Conservation (phyloP, 192 early-diverging fungal species). For the Coemansia sp. region DNA sequence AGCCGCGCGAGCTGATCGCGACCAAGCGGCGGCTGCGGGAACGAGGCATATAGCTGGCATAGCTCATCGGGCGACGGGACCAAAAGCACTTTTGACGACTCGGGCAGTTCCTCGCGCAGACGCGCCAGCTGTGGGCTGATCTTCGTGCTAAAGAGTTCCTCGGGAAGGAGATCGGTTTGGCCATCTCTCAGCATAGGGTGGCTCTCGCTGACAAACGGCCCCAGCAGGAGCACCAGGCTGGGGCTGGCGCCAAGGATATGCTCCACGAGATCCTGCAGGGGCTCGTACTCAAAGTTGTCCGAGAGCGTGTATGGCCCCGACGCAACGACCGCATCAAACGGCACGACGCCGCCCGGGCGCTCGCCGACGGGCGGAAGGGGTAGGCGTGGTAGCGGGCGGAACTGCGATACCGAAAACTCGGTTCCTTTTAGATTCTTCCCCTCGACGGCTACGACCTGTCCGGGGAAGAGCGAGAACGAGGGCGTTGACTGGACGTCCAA, state of each 20-base stretch:
- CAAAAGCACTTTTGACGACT: conserved; percentile 54
- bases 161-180: conserved; percentile 50
- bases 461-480: conserved; percentile 79
- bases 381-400: conserved; percentile 56
- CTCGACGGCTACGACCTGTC: conserved; percentile 74
- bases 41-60: conserved; percentile 62
- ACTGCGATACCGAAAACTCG: conserved; percentile 50
- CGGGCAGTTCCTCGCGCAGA: conserved; percentile 45
- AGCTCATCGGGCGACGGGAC: conserved; percentile 76
- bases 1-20: conserved; percentile 15
- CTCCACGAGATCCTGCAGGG: conserved; percentile 70
- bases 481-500: conserved; percentile 57
- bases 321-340: conserved; percentile 62
- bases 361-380: conserved; percentile 36
- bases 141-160: conserved; percentile 58
- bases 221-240: conserved; percentile 75
- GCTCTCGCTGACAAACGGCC: conserved; percentile 61
- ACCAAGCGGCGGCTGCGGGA: conserved; percentile 80
- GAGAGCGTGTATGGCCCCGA: conserved; percentile 83
- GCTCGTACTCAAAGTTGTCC: conserved; percentile 73
- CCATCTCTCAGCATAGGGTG: conserved; percentile 58
- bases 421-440: conserved; percentile 59
- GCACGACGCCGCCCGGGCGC: not conserved
- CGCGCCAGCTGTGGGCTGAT: conserved; percentile 55
- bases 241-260: conserved; percentile 58